Base-by-base conservation (phyloP, 1,284 basidiomycete genomes). In the Trametes versicolor region DNA sequence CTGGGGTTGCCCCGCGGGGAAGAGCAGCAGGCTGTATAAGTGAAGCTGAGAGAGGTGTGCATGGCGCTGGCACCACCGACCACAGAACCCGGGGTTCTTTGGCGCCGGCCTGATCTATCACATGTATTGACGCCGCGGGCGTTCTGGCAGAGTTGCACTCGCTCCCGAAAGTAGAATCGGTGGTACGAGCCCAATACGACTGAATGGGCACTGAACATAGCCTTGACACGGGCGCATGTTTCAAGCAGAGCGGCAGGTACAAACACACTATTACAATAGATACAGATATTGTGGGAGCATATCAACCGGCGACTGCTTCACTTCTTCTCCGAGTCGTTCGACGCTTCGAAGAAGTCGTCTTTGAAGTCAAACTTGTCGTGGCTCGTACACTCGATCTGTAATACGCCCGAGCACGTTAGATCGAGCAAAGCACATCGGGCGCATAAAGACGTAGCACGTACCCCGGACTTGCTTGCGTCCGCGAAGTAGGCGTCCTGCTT, bases 311-410 rank as follows among this genome's bases (percentile, higher is more conserved):
- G 54, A 17, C 25, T 27, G 19, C 41, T 29, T 60, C 59, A 63
- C 49, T 60, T 62, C 59, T 64, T 53, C 58, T 55, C 57, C 36
- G 58, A 51, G n/a, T 67, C 64, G n/a, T 62, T 70, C 48, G 63
- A 57, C 21, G 61, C 41, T 50, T 58, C 58, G 67, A 78, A 81
- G 58, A 72, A 82, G 23, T 81, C 77, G 68, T 85, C 84, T 60
- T 70, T 78, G 72, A 84, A 83, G 55, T 74, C 72, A 45, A 85
- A 85, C 2, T 65, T 48, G 9, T 74, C 63, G 17, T 77, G 52
- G 12, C 76, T 50, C 2, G 67, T 70, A 72, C 79, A 79, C 69
- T 85, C 83, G 34, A 82, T 71, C 83, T 84, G 64, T 25, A 59
- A 52, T 23, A 67, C 54, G 47, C 52, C 32, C n/a, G 64, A 29